Conservation (phyloP, 768 basidiomycete genomes). For the Pleurotus platypus region DNA sequence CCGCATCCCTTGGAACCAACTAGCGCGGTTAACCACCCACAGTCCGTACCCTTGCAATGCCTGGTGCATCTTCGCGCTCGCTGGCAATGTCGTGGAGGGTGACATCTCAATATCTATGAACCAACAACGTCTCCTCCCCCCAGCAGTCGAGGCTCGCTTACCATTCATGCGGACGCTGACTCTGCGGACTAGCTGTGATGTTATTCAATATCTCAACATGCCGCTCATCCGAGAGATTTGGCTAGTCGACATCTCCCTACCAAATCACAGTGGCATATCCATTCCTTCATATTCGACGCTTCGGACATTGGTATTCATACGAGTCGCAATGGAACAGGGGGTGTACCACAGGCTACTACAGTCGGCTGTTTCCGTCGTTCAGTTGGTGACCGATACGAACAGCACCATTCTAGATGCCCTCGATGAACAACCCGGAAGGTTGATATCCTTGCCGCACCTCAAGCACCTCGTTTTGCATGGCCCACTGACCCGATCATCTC, state of each 20-base stretch:
- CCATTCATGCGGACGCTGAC: neutral
- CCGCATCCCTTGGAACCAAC: neutral
- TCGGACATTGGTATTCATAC: neutral
- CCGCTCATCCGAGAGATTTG: conserved; percentile 1
- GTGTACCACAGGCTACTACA: neutral
- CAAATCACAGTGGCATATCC: neutral
- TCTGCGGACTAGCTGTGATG: neutral
- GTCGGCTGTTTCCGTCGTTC: neutral
- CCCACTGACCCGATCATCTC: neutral
- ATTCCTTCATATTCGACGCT: neutral
- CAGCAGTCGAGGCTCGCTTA: neutral
- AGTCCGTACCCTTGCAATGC: neutral
- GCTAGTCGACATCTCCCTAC: neutral
- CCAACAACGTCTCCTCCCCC: neutral
- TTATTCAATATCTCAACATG: neutral
- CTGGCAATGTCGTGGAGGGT: neutral
- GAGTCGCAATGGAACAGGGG: neutral
- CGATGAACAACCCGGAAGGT: neutral
- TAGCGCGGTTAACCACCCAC: neutral
- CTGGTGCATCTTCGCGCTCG: neutral
- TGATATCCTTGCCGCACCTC: neutral
- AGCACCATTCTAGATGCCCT: neutral
- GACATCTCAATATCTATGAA: neutral
- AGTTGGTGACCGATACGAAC: neutral
- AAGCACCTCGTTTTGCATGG: neutral